Evolutionary conservation across 2,329 filamentous ascomycete genomes (phyloP).

Genomic region (Capronia coronata): DNA sequence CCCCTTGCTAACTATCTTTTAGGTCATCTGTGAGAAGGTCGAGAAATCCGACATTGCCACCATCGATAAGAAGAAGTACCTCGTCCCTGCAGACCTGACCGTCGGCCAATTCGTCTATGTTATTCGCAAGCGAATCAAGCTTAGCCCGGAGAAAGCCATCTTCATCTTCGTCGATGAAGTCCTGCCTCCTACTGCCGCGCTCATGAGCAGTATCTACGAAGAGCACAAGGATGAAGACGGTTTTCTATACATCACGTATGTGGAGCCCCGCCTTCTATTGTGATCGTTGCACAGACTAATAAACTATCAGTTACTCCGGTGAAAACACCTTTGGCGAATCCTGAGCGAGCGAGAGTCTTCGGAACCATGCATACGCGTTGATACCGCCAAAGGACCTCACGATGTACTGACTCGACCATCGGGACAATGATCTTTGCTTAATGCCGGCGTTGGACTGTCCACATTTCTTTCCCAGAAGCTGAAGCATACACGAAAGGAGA

Average conservation of each 20-base stretch:
- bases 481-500: slow-evolving; percentile 8
- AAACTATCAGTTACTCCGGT: slow-evolving; percentile 67
- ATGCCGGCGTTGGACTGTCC: slow-evolving; percentile 11
- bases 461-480: slow-evolving; percentile 2
- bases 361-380: background rate
- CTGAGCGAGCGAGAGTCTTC: slow-evolving; percentile 2
- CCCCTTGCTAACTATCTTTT: slow-evolving; percentile 18
- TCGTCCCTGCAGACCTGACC: slow-evolving; percentile 93
- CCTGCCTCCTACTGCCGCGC: slow-evolving; percentile 86
- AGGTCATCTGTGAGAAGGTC: slow-evolving; percentile 99
- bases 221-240: slow-evolving; percentile 89
- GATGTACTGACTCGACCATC: slow-evolving; percentile 13
- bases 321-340: slow-evolving; percentile 88
- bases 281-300: slow-evolving; percentile 26
- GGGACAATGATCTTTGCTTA: slow-evolving; percentile 5
- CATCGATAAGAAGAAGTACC: slow-evolving; percentile 99
- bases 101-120: slow-evolving; percentile 99
- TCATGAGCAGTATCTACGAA: slow-evolving; percentile 99
- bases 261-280: slow-evolving; percentile 23
- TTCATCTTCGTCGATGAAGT: slow-evolving; percentile 99
- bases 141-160: slow-evolving; percentile 98
- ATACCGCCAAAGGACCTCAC: background rate
- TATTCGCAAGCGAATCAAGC: slow-evolving; percentile 99
- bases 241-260: slow-evolving; percentile 95
- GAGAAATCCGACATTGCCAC: slow-evolving; percentile 99